phyloP scores from a whole-genome alignment of 1,139 yeast species.

The Geotrichum carabidarum region DNA sequence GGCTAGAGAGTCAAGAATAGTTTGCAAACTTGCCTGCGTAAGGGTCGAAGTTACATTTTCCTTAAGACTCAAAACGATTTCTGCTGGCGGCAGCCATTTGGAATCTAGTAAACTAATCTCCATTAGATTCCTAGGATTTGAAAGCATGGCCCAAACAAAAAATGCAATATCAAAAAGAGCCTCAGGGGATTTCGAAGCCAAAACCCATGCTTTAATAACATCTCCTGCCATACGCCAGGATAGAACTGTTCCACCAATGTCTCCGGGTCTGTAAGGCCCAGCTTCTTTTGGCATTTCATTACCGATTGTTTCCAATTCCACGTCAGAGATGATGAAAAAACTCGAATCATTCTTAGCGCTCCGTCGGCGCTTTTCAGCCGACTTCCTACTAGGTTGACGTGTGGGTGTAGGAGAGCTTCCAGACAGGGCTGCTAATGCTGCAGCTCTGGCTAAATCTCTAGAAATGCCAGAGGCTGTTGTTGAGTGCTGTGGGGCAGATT shows the following conservation, averaged over 20 bases:
- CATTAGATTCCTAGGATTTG: conserved; percentile 2
- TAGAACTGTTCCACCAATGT: conserved; percentile 28
- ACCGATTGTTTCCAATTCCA: conserved; percentile 8
- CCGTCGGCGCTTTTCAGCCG: neutral
- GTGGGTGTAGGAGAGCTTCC: neutral
- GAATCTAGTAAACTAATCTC: conserved; percentile 1
- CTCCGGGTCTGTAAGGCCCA: conserved; percentile 13
- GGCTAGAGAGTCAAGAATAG: neutral
- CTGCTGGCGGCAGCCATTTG: conserved; percentile 26
- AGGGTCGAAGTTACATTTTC: conserved; percentile 3
- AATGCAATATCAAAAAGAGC: conserved; percentile 3
- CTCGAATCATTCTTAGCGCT: neutral
- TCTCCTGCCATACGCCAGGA: conserved; percentile 34
- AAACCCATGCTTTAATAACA: conserved; percentile 21
- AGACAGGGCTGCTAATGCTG: conserved; percentile 9
- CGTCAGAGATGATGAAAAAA: conserved; percentile 6
- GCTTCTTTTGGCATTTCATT: neutral
- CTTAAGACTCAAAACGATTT: conserved; percentile 24
- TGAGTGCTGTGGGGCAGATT: neutral
- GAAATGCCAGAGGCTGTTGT: neutral
- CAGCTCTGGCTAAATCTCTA: conserved; percentile 5
- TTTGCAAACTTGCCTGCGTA: conserved; percentile 1
- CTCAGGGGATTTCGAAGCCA: conserved; percentile 6
- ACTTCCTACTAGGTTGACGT: neutral
- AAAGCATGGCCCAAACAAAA: conserved; percentile 12